Conservation (phyloP, 495 filamentous ascomycete species). For the Hypomontagnella submonticulosa region DNA sequence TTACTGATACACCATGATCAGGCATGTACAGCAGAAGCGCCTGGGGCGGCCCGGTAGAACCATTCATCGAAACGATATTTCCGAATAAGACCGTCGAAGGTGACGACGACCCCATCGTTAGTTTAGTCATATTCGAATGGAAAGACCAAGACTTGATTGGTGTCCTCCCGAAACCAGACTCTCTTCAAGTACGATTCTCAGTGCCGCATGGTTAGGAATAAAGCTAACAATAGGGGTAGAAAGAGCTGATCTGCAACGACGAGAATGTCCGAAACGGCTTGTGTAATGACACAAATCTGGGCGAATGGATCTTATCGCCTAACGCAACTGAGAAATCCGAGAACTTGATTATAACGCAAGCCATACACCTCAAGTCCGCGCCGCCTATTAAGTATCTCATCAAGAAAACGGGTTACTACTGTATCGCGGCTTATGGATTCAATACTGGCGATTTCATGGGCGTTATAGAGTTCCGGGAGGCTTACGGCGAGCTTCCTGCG, state of each 20-base stretch:
- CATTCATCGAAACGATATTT: conserved; percentile 88
- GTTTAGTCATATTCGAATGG: conserved; percentile 95
- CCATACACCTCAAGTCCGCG: conserved; percentile 83
- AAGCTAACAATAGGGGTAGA: conserved; percentile 53
- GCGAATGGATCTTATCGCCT: conserved; percentile 82
- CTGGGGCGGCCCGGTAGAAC: conserved; percentile 90
- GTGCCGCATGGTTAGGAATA: neutral
- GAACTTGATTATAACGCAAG: conserved; percentile 78
- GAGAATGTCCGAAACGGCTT: conserved; percentile 70
- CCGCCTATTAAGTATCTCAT: conserved; percentile 81
- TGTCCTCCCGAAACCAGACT: conserved; percentile 48
- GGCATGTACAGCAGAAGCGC: conserved; percentile 94
- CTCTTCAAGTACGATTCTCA: conserved; percentile 39
- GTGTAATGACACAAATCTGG: conserved; percentile 79
- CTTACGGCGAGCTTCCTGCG: conserved; percentile 94
- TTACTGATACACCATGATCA: conserved; percentile 34
- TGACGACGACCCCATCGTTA: conserved; percentile 77
- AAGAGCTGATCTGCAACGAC: conserved; percentile 80
- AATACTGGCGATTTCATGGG: conserved; percentile 74
- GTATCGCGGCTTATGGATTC: conserved; percentile 80
- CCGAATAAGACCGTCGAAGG: conserved; percentile 65
- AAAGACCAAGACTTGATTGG: conserved; percentile 83
- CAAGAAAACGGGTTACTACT: conserved; percentile 94
- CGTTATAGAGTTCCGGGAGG: conserved; percentile 90
- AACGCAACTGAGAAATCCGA: conserved; percentile 76